Evolutionary conservation across 2,329 filamentous ascomycete genomes (phyloP), one percentile per base, ranked within the genome.

Genomic region (Endothia cerciana): DNA sequence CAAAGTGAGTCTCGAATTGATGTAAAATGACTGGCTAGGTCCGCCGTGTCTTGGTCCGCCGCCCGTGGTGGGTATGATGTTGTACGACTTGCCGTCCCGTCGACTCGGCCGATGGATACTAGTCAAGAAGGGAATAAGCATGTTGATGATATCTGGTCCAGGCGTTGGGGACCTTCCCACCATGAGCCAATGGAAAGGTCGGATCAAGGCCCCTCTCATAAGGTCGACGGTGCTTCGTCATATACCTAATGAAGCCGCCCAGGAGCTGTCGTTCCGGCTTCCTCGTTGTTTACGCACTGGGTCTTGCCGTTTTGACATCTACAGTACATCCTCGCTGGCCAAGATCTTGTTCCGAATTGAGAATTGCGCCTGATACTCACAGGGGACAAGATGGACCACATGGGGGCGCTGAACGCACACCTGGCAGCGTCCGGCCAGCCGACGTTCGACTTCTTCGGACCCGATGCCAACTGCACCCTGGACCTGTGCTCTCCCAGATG

Each of bases 391-490:
- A 68, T 64, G 66, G 58, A 58, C 15, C 40, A 33, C 36, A 30
- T 45, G 28, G 6, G 33, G 11, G 51, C 17, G 4, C 41, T 41
- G 19, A 62, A 41, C 25, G 22, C 13, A n/a, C 30, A 47, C n/a
- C 41, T 63, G 19, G 53, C 51, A 19, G 30, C 53, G 3, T 55
- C 4, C n/a, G 53, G 53, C 15, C 59, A 53, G 11, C 60, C 53
- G 10, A 41, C 15, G 8, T 60, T 36, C 25, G 51, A n/a, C 30
- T 45, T 49, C 57, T 85, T 83, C 65, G 83, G 83, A 55, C 80
- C 82, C 25, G 69, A 77, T 1, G 76, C 78, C 65, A 85, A 82
- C 72, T 85, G 83, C 72, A 85, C 81, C 0, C 78, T 85, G 40
- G 79, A 77, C 0, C 67, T 82, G 25, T 85, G 83, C 68, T 76